These are phyloP conservation scores for Macrophomina tecta DNA, from an alignment of 2,329 filamentous ascomycete genomes.

Conservation along the genomic window DNA sequence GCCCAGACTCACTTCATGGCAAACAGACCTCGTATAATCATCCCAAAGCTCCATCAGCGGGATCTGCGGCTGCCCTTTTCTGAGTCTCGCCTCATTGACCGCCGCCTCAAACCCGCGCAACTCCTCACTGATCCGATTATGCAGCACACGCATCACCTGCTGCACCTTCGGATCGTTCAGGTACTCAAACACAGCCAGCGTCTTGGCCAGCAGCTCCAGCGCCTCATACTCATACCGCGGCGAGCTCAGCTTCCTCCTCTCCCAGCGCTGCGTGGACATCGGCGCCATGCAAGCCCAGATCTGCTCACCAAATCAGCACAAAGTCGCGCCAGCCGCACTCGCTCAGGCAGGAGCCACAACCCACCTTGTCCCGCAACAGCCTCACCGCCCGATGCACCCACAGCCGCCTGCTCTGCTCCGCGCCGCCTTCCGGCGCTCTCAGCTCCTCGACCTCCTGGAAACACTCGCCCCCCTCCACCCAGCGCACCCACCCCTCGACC, in stretches of 20 bases:
- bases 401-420: not conserved
- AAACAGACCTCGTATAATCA: slow-evolving; percentile 4
- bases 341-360: not conserved
- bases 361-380: slow-evolving; percentile 13
- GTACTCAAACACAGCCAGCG: slow-evolving; percentile 18
- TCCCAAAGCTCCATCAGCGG: slow-evolving; percentile 11
- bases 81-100: not conserved
- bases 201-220: slow-evolving; percentile 6
- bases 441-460: not conserved
- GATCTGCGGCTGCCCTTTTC: not conserved
- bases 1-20: too few relatives aligned
- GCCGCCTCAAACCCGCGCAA: not conserved
- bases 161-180: slow-evolving; percentile 10
- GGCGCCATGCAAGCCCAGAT: slow-evolving; percentile 8
- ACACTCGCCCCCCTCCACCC: not conserved
- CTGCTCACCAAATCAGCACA: not conserved
- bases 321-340: too few relatives aligned
- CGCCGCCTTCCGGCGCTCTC: too few relatives aligned
- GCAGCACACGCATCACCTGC: not conserved
- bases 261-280: slow-evolving; percentile 18
- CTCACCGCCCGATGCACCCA: slow-evolving; percentile 6
- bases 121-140: not conserved
- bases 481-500: not conserved
- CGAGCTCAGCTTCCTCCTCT: not conserved
- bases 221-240: slow-evolving; percentile 15